Percentiles rank a stretch among this genome's conserved stretches.
Evolutionary conservation across 805 yeast genomes (phyloP).

Genomic region (Sporopachydermia quercuum): DNA sequence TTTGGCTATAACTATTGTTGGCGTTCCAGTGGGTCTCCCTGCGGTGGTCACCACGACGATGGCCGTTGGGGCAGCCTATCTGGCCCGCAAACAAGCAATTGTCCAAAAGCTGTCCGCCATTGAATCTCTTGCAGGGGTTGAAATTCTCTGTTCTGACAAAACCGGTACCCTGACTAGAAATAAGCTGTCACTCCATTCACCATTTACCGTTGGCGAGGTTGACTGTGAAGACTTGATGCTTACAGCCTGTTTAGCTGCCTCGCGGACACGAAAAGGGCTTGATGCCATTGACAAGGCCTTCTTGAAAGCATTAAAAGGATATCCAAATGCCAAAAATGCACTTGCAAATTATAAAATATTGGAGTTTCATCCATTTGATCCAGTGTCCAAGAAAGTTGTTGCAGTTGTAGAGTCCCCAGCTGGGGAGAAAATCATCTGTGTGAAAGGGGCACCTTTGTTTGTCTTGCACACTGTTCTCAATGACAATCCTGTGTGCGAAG

Average conservation of each 20-base stretch:
- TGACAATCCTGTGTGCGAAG: constrained; percentile 93
- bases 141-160: constrained; percentile 93
- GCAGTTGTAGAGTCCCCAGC: constrained; percentile 93
- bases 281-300: constrained; percentile 96
- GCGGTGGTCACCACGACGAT: constrained; percentile 97
- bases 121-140: constrained; percentile 96
- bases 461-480: constrained; percentile 94
- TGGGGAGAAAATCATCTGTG: constrained; percentile 90
- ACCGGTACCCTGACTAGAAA: constrained; percentile 97
- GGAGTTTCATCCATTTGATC: constrained; percentile 96
- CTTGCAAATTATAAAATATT: constrained; percentile 86
- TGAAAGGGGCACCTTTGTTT: constrained; percentile 96
- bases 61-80: constrained; percentile 99
- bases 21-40: constrained; percentile 98
- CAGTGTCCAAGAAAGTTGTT: constrained; percentile 92
- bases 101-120: constrained; percentile 94
- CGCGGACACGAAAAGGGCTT: constrained; percentile 95
- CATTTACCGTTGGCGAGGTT: constrained; percentile 96
- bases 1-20: constrained; percentile 88
- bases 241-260: constrained; percentile 95
- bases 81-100: constrained; percentile 94
- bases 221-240: constrained; percentile 92
- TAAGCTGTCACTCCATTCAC: constrained; percentile 90
- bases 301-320: constrained; percentile 73
- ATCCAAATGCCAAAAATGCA: constrained; percentile 89